Percentiles rank a stretch among this genome's conserved stretches.
phyloP scores from a whole-genome alignment of 2,329 filamentous ascomycete genomes.

The Aaosphaeria pasadenensis region DNA sequence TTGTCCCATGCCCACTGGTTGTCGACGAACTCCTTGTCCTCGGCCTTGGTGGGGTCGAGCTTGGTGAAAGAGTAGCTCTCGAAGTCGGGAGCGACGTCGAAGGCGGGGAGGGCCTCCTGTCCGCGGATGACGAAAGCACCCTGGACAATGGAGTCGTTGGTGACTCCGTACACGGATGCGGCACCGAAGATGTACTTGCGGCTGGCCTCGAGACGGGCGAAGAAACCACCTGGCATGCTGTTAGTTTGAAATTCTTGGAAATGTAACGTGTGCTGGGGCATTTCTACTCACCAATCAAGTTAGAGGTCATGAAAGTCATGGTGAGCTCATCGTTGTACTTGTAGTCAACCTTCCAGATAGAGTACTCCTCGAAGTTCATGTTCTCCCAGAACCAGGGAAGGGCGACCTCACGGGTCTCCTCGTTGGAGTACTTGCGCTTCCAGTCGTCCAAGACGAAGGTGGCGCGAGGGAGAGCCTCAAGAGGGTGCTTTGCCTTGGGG shows the following conservation, averaged over 20 bases:
- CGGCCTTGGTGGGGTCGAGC: slow-evolving; percentile 83
- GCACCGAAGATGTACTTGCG: slow-evolving; percentile 98
- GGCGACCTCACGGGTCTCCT: slow-evolving; percentile 75
- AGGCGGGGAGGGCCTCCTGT: slow-evolving; percentile 79
- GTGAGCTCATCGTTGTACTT: slow-evolving; percentile 99
- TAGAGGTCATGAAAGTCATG: slow-evolving; percentile 97
- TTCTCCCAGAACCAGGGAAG: slow-evolving; percentile 99
- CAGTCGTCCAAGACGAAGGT: slow-evolving; percentile 88
- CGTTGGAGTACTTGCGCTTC: slow-evolving; percentile 99
- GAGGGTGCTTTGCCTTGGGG: slow-evolving; percentile 95
- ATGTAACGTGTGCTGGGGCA: background rate
- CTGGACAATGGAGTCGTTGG: slow-evolving; percentile 86
- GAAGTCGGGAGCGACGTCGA: slow-evolving; percentile 94
- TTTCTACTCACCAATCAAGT: slow-evolving; percentile 72
- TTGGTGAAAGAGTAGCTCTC: slow-evolving; percentile 97
- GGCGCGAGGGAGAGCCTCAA: slow-evolving; percentile 77
- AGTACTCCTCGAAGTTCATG: slow-evolving; percentile 91
- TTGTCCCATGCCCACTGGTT: slow-evolving; percentile 92
- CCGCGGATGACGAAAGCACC: slow-evolving; percentile 95
- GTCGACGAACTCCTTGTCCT: slow-evolving; percentile 83
- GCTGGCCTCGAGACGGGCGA: slow-evolving; percentile 91
- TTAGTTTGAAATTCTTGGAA: slow-evolving; percentile 9
- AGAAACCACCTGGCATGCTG: slow-evolving; percentile 69
- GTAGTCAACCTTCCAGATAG: slow-evolving; percentile 90
- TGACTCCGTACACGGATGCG: slow-evolving; percentile 81